These are phyloP conservation scores for Alternaria sp. DNA, from an alignment of 2,329 filamentous ascomycete genomes.

Conservation along the genomic window DNA sequence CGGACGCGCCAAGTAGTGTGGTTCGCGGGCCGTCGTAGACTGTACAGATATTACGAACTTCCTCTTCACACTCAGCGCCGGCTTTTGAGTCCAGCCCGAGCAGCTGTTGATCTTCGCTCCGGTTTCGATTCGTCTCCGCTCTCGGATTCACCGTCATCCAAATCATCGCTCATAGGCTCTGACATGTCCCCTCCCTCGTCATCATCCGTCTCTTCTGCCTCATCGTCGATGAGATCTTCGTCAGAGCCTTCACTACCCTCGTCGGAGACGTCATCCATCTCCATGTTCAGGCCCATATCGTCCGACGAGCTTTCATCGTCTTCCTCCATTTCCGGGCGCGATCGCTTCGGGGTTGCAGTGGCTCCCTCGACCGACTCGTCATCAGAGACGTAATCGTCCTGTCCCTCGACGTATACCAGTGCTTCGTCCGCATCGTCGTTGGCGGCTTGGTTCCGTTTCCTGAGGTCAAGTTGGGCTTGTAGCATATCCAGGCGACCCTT, in stretches of 20 bases:
- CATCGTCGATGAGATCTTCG: conserved; percentile 58
- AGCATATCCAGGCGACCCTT: conserved; percentile 97
- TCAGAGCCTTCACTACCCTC: conserved; percentile 54
- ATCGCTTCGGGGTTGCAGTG: conserved; percentile 30
- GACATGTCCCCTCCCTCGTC: conserved; percentile 56
- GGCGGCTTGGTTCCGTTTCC: conserved; percentile 69
- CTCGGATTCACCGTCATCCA: conserved; percentile 53
- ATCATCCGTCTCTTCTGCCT: conserved; percentile 58
- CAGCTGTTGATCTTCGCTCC: conserved; percentile 42
- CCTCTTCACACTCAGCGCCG: conserved; percentile 27
- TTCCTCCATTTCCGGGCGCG: conserved; percentile 31
- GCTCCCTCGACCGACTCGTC: conserved; percentile 54
- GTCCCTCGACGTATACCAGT: conserved; percentile 86
- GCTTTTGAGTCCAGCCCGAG: conserved; percentile 38
- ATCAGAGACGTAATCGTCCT: conserved; percentile 65
- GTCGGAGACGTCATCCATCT: conserved; percentile 49
- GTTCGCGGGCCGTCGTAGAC: conserved; percentile 3
- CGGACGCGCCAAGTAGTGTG: conserved; percentile 7
- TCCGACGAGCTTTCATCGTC: conserved; percentile 58
- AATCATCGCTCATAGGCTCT: conserved; percentile 55
- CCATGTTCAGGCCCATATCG: conserved; percentile 62
- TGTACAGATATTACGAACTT: conserved; percentile 10
- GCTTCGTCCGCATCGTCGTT: conserved; percentile 71
- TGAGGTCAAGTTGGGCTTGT: conserved; percentile 83
- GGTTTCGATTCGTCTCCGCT: conserved; percentile 52